Conservation (phyloP, 306 rosid genomes). For the Pyrus communis region DNA sequence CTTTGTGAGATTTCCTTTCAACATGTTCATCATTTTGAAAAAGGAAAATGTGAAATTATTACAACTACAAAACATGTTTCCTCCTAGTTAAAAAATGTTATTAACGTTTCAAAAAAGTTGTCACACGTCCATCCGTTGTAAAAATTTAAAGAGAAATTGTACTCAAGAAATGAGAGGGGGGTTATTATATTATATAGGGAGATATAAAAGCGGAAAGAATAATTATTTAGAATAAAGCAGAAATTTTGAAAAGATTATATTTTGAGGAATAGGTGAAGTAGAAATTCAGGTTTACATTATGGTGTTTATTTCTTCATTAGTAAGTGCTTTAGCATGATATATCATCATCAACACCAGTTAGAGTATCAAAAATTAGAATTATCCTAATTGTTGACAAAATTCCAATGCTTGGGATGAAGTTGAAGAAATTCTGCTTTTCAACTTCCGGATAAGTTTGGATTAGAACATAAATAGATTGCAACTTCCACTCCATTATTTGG, state of each 20-base stretch:
- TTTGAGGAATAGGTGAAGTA: neutral
- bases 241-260: neutral
- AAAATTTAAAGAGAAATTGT: too few species aligned
- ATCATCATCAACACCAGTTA: neutral
- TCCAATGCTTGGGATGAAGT: neutral
- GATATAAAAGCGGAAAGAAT: neutral
- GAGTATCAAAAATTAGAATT: neutral
- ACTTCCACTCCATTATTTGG: neutral
- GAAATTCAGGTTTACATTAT: neutral
- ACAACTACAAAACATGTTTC: too few species aligned
- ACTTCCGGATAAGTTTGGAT: neutral
- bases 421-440: neutral
- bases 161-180: too few species aligned
- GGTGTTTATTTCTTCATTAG: neutral
- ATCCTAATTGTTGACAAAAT: neutral
- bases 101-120: too few species aligned
- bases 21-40: neutral
- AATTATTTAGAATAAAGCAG: neutral
- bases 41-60: too few species aligned
- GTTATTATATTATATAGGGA: neutral
- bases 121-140: too few species aligned
- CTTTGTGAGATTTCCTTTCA: conserved; percentile 1
- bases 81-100: too few species aligned
- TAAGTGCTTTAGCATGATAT: neutral
- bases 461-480: neutral